Base-by-base conservation (phyloP, 139 green algal genomes). In the Dunaliella primolecta region DNA sequence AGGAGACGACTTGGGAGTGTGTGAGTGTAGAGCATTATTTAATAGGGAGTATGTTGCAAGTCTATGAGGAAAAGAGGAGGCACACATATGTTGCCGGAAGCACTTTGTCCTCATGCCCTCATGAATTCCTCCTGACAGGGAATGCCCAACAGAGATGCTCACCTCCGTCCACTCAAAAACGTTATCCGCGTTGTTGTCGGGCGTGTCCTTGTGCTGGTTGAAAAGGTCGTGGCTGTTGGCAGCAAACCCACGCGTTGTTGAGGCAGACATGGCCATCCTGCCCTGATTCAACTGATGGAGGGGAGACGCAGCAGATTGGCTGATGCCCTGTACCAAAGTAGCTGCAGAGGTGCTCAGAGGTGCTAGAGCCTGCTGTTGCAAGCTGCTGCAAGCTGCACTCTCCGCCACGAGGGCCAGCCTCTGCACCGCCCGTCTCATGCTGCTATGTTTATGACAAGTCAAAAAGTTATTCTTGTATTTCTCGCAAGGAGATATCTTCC, bases 211-310 rank as follows among this genome's bases (percentile, higher is more conserved):
- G 87, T 98, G 96, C 46, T 92, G 82, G 80, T 98, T 98, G 87
- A 98, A 98, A 27, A 97, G 87, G 85, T 98, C 95, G 75, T 95
- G 94, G 84, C 90, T 95, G 91, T 98, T 98, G 32, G 95, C 98
- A 23, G 95, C 93, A 82, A 96, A 97, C 3, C 75, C 72, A 24
- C 32, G 72, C 27, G 32, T 24, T 3, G 20, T 74, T 74, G 56
- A 20, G 20, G 56, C 56, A n/a, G 56, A 20, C 21, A n/a, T 23
- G 23, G 56, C 56, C 21, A 20, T 74, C 56, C 21, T 74, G 23
- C 21, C 56, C 20, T 20, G 56, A 20, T 74, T 23, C 56, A 74
- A 74, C 20, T n/a, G 56, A 74, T 23, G 20, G 56, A n/a, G 56
- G 56, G 56, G 21, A 20, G 56, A 23, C 21, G 56, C 56, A 20